phyloP scores from a whole-genome alignment of 306 rosid species.

The Cucurbita ficifolia region DNA sequence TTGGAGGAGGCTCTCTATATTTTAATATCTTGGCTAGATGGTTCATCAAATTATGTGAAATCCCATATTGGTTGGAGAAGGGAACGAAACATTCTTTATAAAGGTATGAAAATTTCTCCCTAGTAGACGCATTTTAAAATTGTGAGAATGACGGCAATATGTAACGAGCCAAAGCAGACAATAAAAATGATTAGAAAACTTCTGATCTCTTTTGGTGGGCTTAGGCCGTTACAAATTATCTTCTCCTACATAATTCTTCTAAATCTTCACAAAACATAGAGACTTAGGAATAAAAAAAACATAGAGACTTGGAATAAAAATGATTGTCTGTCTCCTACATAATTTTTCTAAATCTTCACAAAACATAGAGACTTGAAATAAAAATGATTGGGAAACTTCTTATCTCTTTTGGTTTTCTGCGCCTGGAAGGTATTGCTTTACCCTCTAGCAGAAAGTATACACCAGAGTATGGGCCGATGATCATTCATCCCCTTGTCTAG shows the following conservation, averaged over 20 bases:
- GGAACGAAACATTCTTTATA: accelerated
- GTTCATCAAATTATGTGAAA: neutral
- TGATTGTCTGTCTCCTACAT: neutral
- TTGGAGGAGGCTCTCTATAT: neutral
- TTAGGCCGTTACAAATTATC: neutral
- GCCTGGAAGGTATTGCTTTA: neutral
- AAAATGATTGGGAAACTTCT: neutral
- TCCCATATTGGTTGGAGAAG: too few species aligned
- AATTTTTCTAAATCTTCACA: neutral
- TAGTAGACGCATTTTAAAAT: too few species aligned
- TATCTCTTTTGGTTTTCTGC: neutral
- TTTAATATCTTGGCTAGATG: neutral
- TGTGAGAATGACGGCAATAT: too few species aligned
- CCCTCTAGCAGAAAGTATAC: neutral
- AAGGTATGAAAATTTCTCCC: too few species aligned
- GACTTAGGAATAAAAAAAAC: neutral
- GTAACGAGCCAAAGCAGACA: too few species aligned
- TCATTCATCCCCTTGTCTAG: neutral
- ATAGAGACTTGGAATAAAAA: neutral
- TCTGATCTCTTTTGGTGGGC: too few species aligned
- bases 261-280: neutral
- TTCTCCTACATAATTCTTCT: neutral
- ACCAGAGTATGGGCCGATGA: neutral
- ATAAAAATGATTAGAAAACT: too few species aligned
- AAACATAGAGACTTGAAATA: neutral